These are phyloP conservation scores for Kluyveromyces starmeri DNA, from an alignment of 805 yeast species.

Conservation along the genomic window DNA sequence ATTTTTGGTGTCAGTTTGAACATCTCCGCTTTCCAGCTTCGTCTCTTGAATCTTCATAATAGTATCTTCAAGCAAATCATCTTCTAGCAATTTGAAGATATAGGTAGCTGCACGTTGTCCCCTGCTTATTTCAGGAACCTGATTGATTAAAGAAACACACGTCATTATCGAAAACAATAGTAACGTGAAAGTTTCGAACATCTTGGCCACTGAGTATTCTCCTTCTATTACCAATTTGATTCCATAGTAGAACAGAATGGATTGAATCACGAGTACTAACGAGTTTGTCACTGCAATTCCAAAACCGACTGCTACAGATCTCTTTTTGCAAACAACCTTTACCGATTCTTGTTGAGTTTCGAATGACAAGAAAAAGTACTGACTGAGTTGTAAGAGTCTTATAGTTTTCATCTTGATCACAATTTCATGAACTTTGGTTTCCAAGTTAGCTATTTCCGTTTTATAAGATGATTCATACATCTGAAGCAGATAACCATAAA, in stretches of 20 bases:
- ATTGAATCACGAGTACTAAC: conserved; percentile 53
- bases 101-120: conserved; percentile 68
- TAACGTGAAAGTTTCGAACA: conserved; percentile 63
- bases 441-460: conserved; percentile 43
- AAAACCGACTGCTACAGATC: conserved; percentile 57
- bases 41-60: not conserved
- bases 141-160: conserved; percentile 48
- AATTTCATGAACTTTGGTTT: conserved; percentile 43
- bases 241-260: conserved; percentile 73
- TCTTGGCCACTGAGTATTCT: conserved; percentile 46
- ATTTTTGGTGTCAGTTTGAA: not conserved
- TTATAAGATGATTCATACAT: conserved; percentile 54
- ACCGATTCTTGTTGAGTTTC: conserved; percentile 26
- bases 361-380: conserved; percentile 38
- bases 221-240: conserved; percentile 53
- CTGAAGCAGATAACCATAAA: conserved; percentile 45
- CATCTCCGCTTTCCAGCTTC: not conserved
- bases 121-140: conserved; percentile 71
- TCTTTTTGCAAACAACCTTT: conserved; percentile 33
- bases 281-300: conserved; percentile 54
- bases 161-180: conserved; percentile 64
- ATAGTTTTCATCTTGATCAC: conserved; percentile 57
- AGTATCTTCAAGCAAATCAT: conserved; percentile 4
- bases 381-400: conserved; percentile 43
- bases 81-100: conserved; percentile 34